A percentile compares a stretch with the other conserved stretches of the same genome.
phyloP scores from a whole-genome alignment of 2,329 filamentous ascomycete genomes.

The Claviceps pusilla region DNA sequence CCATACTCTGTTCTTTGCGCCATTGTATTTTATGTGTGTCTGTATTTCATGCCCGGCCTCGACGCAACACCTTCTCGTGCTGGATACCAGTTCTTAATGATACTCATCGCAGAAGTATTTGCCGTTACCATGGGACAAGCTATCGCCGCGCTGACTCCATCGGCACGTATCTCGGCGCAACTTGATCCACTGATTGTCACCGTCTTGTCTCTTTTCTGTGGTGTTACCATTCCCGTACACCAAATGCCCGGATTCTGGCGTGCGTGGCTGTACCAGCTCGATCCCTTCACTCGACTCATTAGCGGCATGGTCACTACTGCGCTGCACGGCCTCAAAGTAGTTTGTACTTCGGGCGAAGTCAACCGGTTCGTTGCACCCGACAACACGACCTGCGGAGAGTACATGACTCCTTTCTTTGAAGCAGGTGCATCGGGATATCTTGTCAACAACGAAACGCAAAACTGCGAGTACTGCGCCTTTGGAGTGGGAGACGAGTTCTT shows the following conservation, averaged over 20 bases:
- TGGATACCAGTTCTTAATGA: constrained; percentile 76
- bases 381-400: constrained; percentile 55
- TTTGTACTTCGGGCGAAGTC: constrained; percentile 45
- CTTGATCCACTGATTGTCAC: constrained; percentile 74
- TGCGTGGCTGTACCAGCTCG: constrained; percentile 66
- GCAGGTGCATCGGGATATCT: constrained; percentile 59
- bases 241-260: constrained; percentile 70
- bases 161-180: constrained; percentile 62
- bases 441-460: constrained; percentile 45
- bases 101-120: constrained; percentile 73
- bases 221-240: constrained; percentile 64
- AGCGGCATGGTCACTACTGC: constrained; percentile 67
- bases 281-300: constrained; percentile 72
- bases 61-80: constrained; percentile 47
- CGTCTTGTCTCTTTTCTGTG: constrained; percentile 73
- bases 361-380: constrained; percentile 53
- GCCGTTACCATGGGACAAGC: constrained; percentile 65
- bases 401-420: constrained; percentile 59
- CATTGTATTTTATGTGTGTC: constrained; percentile 62
- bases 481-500: constrained; percentile 72
- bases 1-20: constrained; percentile 73
- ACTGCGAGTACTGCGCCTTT: constrained; percentile 72
- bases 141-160: constrained; percentile 62
- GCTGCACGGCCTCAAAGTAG: constrained; percentile 49
- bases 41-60: constrained; percentile 77